A percentile compares a stretch with the other conserved stretches of the same genome.
Conservation (phyloP, 805 yeast genomes). For the Candida gorgasii region DNA sequence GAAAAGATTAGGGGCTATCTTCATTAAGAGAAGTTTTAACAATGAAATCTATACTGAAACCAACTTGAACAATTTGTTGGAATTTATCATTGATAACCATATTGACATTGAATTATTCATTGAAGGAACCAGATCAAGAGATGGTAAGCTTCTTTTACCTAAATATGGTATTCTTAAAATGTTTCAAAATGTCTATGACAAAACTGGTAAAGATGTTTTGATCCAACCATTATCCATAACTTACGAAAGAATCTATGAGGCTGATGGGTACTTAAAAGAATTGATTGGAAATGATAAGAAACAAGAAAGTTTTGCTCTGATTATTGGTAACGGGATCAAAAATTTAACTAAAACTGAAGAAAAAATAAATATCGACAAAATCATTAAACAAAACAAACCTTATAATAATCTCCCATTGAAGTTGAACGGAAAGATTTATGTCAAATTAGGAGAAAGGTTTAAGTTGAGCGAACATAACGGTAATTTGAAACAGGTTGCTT, state of each 20-base stretch:
- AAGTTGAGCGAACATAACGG: slow-evolving; percentile 25
- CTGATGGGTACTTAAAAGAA: slow-evolving; percentile 55
- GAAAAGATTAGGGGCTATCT: slow-evolving; percentile 55
- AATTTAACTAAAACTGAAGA: slow-evolving; percentile 23
- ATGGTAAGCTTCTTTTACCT: slow-evolving; percentile 63
- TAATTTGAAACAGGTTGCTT: slow-evolving; percentile 51
- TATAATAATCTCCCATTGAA: slow-evolving; percentile 15
- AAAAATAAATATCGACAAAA: slow-evolving; percentile 8
- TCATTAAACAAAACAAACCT: slow-evolving; percentile 9
- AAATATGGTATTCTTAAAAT: slow-evolving; percentile 62
- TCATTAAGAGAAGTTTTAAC: slow-evolving; percentile 52
- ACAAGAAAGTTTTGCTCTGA: slow-evolving; percentile 48
- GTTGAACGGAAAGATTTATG: slow-evolving; percentile 38
- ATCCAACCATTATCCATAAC: slow-evolving; percentile 59
- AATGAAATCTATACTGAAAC: slow-evolving; percentile 47
- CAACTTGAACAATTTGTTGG: slow-evolving; percentile 49
- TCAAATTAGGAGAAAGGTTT: slow-evolving; percentile 36
- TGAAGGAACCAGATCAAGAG: slow-evolving; percentile 67
- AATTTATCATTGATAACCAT: slow-evolving; percentile 49
- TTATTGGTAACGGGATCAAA: slow-evolving; percentile 35
- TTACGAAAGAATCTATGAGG: slow-evolving; percentile 60
- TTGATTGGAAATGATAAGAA: slow-evolving; percentile 57
- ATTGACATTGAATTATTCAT: slow-evolving; percentile 59
- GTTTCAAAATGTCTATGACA: slow-evolving; percentile 45
- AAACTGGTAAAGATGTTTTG: slow-evolving; percentile 41